phyloP scores from a whole-genome alignment of 2,329 filamentous ascomycete species.

The Didymella exigua region DNA sequence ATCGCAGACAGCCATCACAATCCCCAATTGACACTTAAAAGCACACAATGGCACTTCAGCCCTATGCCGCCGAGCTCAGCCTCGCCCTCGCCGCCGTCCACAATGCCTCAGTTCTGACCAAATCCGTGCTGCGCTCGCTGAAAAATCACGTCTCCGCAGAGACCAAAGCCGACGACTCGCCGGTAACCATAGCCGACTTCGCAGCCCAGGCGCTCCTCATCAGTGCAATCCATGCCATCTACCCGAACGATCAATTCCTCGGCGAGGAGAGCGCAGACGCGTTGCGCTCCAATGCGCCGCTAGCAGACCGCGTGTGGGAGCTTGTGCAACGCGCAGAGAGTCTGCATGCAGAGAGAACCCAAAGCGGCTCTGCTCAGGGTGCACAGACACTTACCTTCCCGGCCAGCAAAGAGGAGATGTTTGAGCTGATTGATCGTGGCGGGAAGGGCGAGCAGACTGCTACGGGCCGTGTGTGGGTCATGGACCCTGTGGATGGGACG shows the following conservation, averaged over 20 bases:
- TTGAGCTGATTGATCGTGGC: slow-evolving; percentile 66
- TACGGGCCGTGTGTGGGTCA: slow-evolving; percentile 61
- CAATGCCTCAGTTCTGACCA: slow-evolving; percentile 63
- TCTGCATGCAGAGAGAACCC: slow-evolving; percentile 34
- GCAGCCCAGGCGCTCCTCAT: slow-evolving; percentile 68
- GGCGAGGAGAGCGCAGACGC: slow-evolving; percentile 65
- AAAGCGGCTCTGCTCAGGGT: slow-evolving; percentile 32
- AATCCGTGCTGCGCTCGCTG: slow-evolving; percentile 57
- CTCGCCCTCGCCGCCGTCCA: slow-evolving; percentile 55
- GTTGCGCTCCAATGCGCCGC: slow-evolving; percentile 55
- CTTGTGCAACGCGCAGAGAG: slow-evolving; percentile 52
- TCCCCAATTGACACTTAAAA: slow-evolving; percentile 1
- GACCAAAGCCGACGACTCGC: slow-evolving; percentile 63
- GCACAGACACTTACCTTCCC: slow-evolving; percentile 42
- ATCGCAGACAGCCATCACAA: slow-evolving; percentile 8
- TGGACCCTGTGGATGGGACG: slow-evolving; percentile 70
- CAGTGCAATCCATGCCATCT: slow-evolving; percentile 58
- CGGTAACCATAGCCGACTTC: slow-evolving; percentile 69
- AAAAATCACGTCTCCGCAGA: slow-evolving; percentile 55
- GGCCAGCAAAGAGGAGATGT: slow-evolving; percentile 59
- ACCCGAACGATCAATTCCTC: slow-evolving; percentile 63
- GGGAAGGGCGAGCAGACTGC: slow-evolving; percentile 57
- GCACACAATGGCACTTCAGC: slow-evolving; percentile 8
- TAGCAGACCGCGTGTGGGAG: slow-evolving; percentile 62
- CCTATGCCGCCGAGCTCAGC: slow-evolving; percentile 38